Conservation (phyloP, 2,329 filamentous ascomycete genomes). For the Paracamarosporium sp. region DNA sequence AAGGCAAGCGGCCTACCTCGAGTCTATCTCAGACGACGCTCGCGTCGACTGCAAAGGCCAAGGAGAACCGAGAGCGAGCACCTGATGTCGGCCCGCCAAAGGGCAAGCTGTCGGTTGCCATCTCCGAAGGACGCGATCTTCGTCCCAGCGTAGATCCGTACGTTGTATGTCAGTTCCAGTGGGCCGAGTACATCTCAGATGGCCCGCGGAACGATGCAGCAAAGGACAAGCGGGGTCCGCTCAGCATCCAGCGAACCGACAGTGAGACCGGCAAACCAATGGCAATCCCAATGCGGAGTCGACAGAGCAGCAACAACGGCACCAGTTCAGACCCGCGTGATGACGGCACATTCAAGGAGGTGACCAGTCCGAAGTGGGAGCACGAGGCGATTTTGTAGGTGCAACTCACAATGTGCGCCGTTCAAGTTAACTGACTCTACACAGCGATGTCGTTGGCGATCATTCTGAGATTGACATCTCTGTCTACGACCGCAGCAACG, state of each 20-base stretch:
- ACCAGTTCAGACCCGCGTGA: conserved; percentile 63
- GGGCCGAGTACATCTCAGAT: conserved; percentile 93
- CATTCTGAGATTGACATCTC: conserved; percentile 92
- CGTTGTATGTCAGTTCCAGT: conserved; percentile 94
- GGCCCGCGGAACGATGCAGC: conserved; percentile 70
- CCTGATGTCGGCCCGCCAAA: conserved; percentile 75
- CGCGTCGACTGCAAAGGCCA: conserved; percentile 50
- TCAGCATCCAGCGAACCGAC: conserved; percentile 68
- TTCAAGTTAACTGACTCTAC: conserved; percentile 25
- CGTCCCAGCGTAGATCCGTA: conserved; percentile 88
- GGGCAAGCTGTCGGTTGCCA: conserved; percentile 89
- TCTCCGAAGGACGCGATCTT: conserved; percentile 83
- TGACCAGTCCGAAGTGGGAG: conserved; percentile 92
- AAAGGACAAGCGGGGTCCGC: conserved; percentile 49
- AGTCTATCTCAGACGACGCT: conserved; percentile 60
- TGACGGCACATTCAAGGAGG: conserved; percentile 64
- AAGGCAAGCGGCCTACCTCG: conserved; percentile 52
- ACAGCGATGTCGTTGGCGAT: conserved; percentile 89
- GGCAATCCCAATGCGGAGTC: conserved; percentile 95
- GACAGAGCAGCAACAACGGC: conserved; percentile 97
- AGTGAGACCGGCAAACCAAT: conserved; percentile 85
- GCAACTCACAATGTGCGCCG: not conserved
- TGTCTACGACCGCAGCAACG: conserved; percentile 84
- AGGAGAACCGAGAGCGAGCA: conserved; percentile 49
- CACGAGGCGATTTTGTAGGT: conserved; percentile 94